Base-by-base conservation (phyloP, 495 filamentous ascomycete genomes). In the Penicillium riverlandense region DNA sequence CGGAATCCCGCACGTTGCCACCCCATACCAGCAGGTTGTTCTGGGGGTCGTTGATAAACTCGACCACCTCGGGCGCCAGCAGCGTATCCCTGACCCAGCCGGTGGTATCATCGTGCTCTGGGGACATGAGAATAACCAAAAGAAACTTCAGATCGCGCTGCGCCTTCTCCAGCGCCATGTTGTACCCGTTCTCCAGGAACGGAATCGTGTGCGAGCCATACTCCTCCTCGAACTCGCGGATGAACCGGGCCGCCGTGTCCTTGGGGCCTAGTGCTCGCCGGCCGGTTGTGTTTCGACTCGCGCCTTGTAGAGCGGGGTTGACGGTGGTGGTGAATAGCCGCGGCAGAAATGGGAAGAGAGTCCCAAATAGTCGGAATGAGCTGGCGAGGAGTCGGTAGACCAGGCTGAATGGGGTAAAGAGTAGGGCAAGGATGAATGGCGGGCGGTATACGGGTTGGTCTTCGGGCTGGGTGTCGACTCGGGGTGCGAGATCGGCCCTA, bases 141-240 rank as follows among this genome's bases (percentile, higher is more conserved):
- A 98, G 69, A 58, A 94, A 95, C 50, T 90, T 90, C 41, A 96
- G 68, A n/a, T 96, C 88, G 44, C 75, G 80, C 62, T 97, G 95
- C 1, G 92, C 89, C 8, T 80, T 62, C 55, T 98, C 92, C 41
- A 94, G 72, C 0, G 89, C 87, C 61, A 91, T 86, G 12, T 92
- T 88, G 59, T 96, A 95, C 27, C 90, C 88, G 34, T 80, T 83
- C 49, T 95, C 90, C 48, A 83, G 77, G 61, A 91, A 95, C 0
- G 78, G 75, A 10, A 97, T 63, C 11, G 66, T 62, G 48, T 85
- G 72, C 8, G 66, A 62, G 3, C 86, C 88, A 62, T 95, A 92
- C 51, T 94, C 86, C 57, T 97, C 92, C 58, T 95, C 88, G 52
- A 98, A 96, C 45, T 96, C 87, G 3, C 90, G 80, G 50, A 85